Evolutionary conservation across 306 rosid species (phyloP).

Genomic region (Prunus campanulata): DNA sequence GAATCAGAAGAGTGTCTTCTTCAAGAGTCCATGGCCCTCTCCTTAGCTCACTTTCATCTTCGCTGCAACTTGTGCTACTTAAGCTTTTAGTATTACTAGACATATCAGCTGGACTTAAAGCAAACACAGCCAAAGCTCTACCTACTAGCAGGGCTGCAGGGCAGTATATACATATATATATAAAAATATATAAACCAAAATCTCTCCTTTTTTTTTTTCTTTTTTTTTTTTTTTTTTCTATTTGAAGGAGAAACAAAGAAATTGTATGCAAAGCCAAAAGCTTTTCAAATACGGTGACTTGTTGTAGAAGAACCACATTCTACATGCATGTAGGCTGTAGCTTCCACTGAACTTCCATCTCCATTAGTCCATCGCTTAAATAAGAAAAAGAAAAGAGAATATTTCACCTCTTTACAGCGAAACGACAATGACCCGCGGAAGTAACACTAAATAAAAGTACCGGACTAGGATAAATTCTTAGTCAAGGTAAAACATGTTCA

Average conservation of each 20-base stretch:
- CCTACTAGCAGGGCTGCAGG: no score
- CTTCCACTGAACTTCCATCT: constrained; percentile 37
- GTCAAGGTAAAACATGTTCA: constrained; percentile 8
- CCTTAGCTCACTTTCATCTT: constrained; percentile 50
- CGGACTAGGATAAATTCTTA: background rate
- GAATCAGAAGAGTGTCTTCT: constrained; percentile 59
- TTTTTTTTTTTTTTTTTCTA: background rate
- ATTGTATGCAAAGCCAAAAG: background rate
- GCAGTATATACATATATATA: no score
- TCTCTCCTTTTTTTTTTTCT: background rate
- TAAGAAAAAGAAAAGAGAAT: background rate
- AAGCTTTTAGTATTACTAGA: constrained; percentile 39
- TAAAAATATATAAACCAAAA: no score
- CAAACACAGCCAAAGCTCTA: no score
- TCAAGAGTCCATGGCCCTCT: constrained; percentile 77
- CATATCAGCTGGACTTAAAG: constrained; percentile 25
- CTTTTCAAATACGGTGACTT: constrained; percentile 14
- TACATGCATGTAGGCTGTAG: constrained; percentile 1
- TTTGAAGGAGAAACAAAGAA: background rate
- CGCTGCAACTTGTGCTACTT: constrained; percentile 34
- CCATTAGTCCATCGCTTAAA: background rate
- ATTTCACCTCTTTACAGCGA: no score
- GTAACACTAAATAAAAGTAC: background rate
- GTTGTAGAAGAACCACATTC: constrained; percentile 11
- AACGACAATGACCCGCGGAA: background rate